A percentile compares a stretch with the other conserved stretches of the same genome.
Evolutionary conservation across 441 rosid genomes (phyloP).

Genomic region (Manihot esculenta): DNA sequence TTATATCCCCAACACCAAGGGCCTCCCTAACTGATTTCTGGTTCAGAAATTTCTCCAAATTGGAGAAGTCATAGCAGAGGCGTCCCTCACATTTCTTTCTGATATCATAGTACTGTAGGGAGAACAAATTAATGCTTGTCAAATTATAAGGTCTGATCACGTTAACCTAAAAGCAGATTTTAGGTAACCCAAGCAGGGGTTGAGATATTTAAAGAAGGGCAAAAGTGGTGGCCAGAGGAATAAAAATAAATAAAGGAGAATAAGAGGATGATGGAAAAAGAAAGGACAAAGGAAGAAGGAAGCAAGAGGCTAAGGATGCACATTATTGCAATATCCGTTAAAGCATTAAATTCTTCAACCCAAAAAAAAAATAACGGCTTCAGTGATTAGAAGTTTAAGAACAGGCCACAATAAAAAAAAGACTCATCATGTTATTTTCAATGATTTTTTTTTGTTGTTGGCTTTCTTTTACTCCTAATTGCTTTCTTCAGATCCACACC

Average conservation of each 20-base stretch:
- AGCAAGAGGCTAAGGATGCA: not conserved
- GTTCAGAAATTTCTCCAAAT: constrained; percentile 83
- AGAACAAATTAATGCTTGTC: constrained; percentile 6
- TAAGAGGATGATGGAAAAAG: too few species aligned
- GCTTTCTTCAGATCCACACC: too few species aligned
- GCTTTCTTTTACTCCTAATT: too few species aligned
- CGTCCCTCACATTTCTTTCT: constrained; percentile 86
- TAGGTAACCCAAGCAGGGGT: not conserved
- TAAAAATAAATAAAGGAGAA: too few species aligned
- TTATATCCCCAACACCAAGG: constrained; percentile 69
- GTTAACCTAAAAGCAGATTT: not conserved
- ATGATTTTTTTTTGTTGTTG: too few species aligned
- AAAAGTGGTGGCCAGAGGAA: too few species aligned
- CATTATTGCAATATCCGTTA: not conserved
- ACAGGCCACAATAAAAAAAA: too few species aligned
- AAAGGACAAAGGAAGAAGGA: too few species aligned
- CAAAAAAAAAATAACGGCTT: too few species aligned
- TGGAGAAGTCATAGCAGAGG: constrained; percentile 92
- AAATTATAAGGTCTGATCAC: not conserved
- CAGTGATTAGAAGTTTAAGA: too few species aligned
- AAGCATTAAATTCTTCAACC: not conserved
- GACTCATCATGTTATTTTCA: too few species aligned
- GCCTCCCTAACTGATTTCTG: constrained; percentile 64
- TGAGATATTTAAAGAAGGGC: not conserved
- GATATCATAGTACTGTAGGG: constrained; percentile 80